Evolutionary conservation across 2,329 filamentous ascomycete genomes (phyloP).

Genomic region (Alternaria alternata): DNA sequence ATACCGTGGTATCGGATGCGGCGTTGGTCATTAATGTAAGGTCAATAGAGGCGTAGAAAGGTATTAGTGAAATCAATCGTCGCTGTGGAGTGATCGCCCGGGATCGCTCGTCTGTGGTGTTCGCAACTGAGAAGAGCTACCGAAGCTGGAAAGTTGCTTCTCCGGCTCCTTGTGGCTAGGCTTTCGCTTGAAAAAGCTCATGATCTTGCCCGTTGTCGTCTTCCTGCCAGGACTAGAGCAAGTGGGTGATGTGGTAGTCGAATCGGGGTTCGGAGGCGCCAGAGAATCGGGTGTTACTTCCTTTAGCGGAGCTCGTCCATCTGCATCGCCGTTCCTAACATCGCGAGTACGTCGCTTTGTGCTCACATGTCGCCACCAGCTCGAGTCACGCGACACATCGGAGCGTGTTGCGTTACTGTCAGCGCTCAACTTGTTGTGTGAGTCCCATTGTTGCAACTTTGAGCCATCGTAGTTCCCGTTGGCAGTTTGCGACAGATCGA

Average conservation of each 20-base stretch:
- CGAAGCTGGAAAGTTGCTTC: conserved; percentile 46
- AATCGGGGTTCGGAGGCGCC: conserved; percentile 35
- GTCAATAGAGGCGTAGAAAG: conserved; percentile 14
- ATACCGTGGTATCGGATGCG: conserved; percentile 29
- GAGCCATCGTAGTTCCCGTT: conserved; percentile 47
- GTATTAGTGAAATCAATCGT: conserved; percentile 36
- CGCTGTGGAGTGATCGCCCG: conserved; percentile 45
- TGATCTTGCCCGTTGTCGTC: conserved; percentile 45
- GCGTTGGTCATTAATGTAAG: conserved; percentile 27
- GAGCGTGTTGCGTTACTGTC: conserved; percentile 42
- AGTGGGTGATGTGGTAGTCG: conserved; percentile 32
- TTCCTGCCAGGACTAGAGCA: conserved; percentile 36
- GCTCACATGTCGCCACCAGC: conserved; percentile 49
- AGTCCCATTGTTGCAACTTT: conserved; percentile 43
- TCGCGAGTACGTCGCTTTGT: conserved; percentile 39
- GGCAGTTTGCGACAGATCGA: conserved; percentile 41
- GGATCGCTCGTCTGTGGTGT: conserved; percentile 48
- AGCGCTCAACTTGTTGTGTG: conserved; percentile 38
- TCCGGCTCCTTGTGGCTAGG: conserved; percentile 40
- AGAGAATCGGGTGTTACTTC: conserved; percentile 29
- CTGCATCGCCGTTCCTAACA: conserved; percentile 41
- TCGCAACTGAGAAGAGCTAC: conserved; percentile 46
- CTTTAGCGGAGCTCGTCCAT: conserved; percentile 33
- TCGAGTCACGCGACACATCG: conserved; percentile 42
- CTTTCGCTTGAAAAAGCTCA: conserved; percentile 49